These are phyloP conservation scores for Lentinula edodes DNA, from an alignment of 768 basidiomycete genomes.

Conservation along the genomic window DNA sequence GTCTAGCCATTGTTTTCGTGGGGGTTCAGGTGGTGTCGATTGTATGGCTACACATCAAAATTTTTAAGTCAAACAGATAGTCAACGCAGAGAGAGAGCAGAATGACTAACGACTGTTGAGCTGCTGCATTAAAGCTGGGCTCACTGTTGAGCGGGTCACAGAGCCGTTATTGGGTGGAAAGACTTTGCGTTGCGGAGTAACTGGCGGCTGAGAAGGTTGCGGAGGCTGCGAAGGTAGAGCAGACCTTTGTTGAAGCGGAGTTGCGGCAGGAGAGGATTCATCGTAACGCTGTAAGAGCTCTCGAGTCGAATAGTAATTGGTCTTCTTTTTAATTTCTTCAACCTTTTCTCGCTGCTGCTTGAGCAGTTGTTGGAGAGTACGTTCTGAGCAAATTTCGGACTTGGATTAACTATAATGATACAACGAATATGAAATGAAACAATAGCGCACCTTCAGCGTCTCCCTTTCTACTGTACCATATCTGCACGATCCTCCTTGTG, in stretches of 20 bases:
- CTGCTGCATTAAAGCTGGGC: slow-evolving; percentile 21
- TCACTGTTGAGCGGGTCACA: slow-evolving; percentile 13
- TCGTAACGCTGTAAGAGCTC: slow-evolving; percentile 90
- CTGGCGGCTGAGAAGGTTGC: slow-evolving; percentile 9
- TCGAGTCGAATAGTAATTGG: slow-evolving; percentile 90
- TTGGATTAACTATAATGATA: neutral
- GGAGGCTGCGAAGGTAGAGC: slow-evolving; percentile 19
- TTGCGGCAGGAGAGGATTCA: slow-evolving; percentile 37
- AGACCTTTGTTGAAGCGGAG: slow-evolving; percentile 33
- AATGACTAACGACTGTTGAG: slow-evolving; percentile 19
- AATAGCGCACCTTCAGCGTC: slow-evolving; percentile 64
- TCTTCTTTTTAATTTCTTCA: slow-evolving; percentile 96
- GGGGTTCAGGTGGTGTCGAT: slow-evolving; percentile 32
- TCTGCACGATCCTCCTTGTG: slow-evolving; percentile 72
- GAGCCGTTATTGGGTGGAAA: slow-evolving; percentile 16
- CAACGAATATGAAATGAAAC: too few relatives aligned
- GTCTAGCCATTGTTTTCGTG: slow-evolving; percentile 80
- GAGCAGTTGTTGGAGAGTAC: slow-evolving; percentile 64
- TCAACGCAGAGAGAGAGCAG: slow-evolving; percentile 11
- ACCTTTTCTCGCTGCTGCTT: slow-evolving; percentile 80
- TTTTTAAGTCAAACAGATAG: neutral
- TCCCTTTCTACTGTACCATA: slow-evolving; percentile 79
- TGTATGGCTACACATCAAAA: neutral
- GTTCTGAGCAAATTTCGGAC: slow-evolving; percentile 46
- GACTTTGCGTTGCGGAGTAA: slow-evolving; percentile 13